Base-by-base conservation (phyloP, 768 basidiomycete species). In the Exidia glandulosa region DNA sequence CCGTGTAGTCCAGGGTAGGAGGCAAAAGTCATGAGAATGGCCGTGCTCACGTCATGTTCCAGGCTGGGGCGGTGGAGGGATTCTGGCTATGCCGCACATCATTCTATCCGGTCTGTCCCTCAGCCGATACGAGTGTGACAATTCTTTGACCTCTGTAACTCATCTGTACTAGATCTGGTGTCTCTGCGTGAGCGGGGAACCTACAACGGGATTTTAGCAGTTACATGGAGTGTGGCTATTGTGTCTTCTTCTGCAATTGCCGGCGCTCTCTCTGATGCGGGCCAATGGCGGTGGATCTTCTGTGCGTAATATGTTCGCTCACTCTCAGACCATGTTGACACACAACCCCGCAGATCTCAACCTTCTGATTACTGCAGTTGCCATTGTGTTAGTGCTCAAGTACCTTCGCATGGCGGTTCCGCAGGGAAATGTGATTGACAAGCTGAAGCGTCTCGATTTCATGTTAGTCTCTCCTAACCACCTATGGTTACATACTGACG, bases 251-350 rank as follows among this genome's bases (percentile, higher is more conserved):
- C 76, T 5, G 60, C 73, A 0, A 63, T 77, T 3, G 75, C 70
- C 7, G 75, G 75, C 0, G 69, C 69, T 55, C 66, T 77, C 10
- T 69, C 73, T 19, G 63, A 68, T 12, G 60, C 57, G 4, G 72
- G 71, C 2, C 62, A 66, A 32, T 77, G 76, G 76, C 64, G 76
- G 54, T 77, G 77, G 75, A 64, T 77, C 37, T 78, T 78, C 66
- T 77, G 76, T 77, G 32, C n/a, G 67, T 75, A 74, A 50, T 77
- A 27, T 76, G 76, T 56, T 77, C 72, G 71, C 60, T 32, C 2
- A 1, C 34, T 16, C 7, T 16, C 7, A 36, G 34, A 7, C 34
- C 34, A 7, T 7, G 34, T 16, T 36, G 34, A 36, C 34, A 7
- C 7, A 16, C 7, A 36, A n/a, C n/a, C n/a, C n/a, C n/a, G n/a